These are phyloP conservation scores for Tanacetum coccineum DNA, from an alignment of 129 eudicot species.

Conservation along the genomic window DNA sequence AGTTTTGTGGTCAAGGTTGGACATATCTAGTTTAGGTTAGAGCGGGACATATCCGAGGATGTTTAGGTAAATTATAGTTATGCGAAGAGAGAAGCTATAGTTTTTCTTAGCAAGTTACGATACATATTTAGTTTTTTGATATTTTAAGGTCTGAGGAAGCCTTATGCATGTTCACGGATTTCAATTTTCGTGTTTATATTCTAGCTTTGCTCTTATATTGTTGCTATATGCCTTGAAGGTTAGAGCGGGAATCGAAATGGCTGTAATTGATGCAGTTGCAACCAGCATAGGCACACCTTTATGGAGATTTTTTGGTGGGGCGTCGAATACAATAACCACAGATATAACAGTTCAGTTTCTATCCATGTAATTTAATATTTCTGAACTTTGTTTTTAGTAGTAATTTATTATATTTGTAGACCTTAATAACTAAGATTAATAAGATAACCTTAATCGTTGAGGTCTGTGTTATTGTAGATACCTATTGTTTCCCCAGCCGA, in stretches of 20 bases:
- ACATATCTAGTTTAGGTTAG: too few relatives aligned
- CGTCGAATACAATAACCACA: constrained; percentile 71
- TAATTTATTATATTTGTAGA: not conserved
- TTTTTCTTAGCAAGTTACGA: too few relatives aligned
- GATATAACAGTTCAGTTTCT: constrained; percentile 76
- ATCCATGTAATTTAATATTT: constrained; percentile 19
- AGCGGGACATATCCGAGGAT: too few relatives aligned
- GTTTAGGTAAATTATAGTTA: too few relatives aligned
- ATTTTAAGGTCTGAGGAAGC: too few relatives aligned
- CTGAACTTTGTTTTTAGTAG: not conserved
- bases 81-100: too few relatives aligned
- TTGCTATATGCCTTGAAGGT: constrained; percentile 48
- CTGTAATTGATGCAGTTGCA: constrained; percentile 92
- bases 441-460: constrained; percentile 1
- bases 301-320: constrained; percentile 94
- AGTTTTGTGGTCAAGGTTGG: too few relatives aligned
- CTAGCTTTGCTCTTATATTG: constrained; percentile 19
- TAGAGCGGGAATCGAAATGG: constrained; percentile 96
- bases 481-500: constrained; percentile 74
- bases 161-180: too few relatives aligned
- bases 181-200: not conserved
- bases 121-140: too few relatives aligned
- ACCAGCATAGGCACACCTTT: constrained; percentile 80
- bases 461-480: constrained; percentile 44
- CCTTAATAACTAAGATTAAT: not conserved